phyloP scores from a whole-genome alignment of 208 protist species.

The Endotrypanum monterogeii region DNA sequence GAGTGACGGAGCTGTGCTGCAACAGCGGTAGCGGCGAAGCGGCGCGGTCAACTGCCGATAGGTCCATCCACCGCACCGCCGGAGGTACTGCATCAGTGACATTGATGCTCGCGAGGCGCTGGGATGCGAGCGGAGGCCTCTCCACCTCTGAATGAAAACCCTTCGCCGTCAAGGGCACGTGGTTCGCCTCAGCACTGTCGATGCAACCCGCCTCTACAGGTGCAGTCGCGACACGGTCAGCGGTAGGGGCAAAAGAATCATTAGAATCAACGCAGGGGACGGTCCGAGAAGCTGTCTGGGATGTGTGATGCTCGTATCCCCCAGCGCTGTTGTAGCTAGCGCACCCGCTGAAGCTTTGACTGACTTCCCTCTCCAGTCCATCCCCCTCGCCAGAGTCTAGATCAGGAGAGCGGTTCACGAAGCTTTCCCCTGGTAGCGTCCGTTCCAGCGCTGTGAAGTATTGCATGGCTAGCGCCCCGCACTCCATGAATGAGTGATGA shows the following conservation, averaged over 20 bases:
- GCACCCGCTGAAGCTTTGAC: conserved; percentile 1
- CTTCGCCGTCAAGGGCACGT: not conserved
- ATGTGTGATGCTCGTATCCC: not conserved
- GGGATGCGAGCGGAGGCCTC: not conserved
- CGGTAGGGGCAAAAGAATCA: not conserved
- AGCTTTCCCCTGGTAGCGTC: conserved; percentile 17
- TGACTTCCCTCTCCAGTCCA: not conserved
- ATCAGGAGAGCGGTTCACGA: conserved; percentile 12
- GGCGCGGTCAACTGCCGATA: not conserved
- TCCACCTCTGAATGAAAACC: not conserved
- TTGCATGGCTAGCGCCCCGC: conserved; percentile 7
- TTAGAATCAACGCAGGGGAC: not conserved
- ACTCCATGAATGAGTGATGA: not conserved
- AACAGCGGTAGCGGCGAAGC: not conserved
- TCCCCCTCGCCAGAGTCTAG: conserved; percentile 4
- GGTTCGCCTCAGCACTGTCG: not conserved
- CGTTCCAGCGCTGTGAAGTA: conserved; percentile 11
- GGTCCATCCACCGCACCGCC: not conserved
- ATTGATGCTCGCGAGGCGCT: not conserved
- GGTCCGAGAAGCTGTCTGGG: not conserved
- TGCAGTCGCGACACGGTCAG: not conserved
- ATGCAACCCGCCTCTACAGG: not conserved
- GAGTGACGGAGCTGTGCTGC: not conserved
- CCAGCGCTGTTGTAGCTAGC: not conserved
- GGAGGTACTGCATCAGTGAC: not conserved